Evolutionary conservation across 2,329 filamentous ascomycete genomes (phyloP).

Genomic region (Calonectria hongkongensis): DNA sequence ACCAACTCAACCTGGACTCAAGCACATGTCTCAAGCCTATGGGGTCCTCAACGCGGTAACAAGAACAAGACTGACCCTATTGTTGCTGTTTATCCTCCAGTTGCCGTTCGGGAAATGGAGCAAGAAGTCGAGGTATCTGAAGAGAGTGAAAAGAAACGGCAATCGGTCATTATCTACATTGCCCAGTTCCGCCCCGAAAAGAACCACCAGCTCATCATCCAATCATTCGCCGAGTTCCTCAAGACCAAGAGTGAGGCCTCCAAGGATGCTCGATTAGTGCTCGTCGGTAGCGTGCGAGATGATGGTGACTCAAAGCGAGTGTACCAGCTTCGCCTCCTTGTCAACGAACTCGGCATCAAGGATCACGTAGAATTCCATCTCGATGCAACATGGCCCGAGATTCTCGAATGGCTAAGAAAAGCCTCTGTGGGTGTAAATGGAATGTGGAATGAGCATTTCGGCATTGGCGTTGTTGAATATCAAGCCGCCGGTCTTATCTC

Average conservation of each 20-base stretch:
- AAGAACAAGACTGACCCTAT: constrained; percentile 73
- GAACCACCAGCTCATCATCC: constrained; percentile 91
- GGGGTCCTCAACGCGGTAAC: constrained; percentile 76
- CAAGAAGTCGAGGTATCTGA: constrained; percentile 82
- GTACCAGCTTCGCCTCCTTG: constrained; percentile 90
- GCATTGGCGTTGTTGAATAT: constrained; percentile 98
- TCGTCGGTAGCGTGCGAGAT: constrained; percentile 95
- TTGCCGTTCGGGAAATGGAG: constrained; percentile 90
- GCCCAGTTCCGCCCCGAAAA: constrained; percentile 98
- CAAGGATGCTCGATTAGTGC: constrained; percentile 79
- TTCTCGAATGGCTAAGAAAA: constrained; percentile 85
- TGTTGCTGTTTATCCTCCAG: constrained; percentile 91
- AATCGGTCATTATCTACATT: constrained; percentile 89
- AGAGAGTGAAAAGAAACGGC: constrained; percentile 80
- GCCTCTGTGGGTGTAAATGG: constrained; percentile 93
- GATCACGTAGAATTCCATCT: constrained; percentile 91
- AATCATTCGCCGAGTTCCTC: constrained; percentile 87
- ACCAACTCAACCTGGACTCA: constrained; percentile 98
- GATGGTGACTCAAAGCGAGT: constrained; percentile 87
- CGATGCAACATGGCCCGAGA: constrained; percentile 91
- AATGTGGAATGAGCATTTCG: constrained; percentile 99
- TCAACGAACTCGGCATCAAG: constrained; percentile 89
- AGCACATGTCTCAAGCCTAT: constrained; percentile 85
- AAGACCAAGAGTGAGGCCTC: constrained; percentile 71
- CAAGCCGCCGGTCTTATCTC: constrained; percentile 95